phyloP scores from a whole-genome alignment of 2,329 filamentous ascomycete genomes.

The Pseudogymnoascus verrucosus region DNA sequence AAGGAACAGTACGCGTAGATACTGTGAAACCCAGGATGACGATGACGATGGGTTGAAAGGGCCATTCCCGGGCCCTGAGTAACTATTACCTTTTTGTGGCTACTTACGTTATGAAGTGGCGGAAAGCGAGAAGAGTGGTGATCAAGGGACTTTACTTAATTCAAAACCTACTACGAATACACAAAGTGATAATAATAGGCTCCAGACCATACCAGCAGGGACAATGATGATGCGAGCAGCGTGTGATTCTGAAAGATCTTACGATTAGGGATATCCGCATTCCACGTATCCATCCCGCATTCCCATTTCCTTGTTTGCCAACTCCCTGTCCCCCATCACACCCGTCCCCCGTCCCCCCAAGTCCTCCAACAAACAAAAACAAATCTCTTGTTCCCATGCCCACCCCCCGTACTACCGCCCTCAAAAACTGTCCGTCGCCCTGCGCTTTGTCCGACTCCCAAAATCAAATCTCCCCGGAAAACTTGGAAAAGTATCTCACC shows the following conservation, averaged over 20 bases:
- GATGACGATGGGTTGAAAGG: not conserved
- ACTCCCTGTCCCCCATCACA: slow-evolving; percentile 2
- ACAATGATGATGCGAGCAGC: not conserved
- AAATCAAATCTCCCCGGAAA: not conserved
- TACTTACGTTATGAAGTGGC: not conserved
- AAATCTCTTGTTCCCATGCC: not conserved
- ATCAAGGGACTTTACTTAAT: not conserved
- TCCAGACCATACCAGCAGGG: not conserved
- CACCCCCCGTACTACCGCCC: not conserved
- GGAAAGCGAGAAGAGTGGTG: not conserved
- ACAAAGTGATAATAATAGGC: not conserved
- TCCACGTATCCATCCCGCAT: not conserved
- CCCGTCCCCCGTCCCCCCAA: not conserved
- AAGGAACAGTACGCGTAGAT: slow-evolving; percentile 1
- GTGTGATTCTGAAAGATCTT: not conserved
- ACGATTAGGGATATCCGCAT: slow-evolving; percentile 2
- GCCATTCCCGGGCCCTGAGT: not conserved
- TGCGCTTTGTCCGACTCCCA: not conserved
- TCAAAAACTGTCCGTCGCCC: not conserved
- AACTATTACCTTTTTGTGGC: not conserved
- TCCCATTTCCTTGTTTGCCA: not conserved
- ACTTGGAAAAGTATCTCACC: not conserved
- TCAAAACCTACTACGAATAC: not conserved
- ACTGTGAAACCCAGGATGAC: not conserved
- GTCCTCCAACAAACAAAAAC: not conserved